Percentiles rank a stretch among this genome's conserved stretches.
Evolutionary conservation across 2,329 filamentous ascomycete species (phyloP).

Genomic region (Botrytis byssoidea): DNA sequence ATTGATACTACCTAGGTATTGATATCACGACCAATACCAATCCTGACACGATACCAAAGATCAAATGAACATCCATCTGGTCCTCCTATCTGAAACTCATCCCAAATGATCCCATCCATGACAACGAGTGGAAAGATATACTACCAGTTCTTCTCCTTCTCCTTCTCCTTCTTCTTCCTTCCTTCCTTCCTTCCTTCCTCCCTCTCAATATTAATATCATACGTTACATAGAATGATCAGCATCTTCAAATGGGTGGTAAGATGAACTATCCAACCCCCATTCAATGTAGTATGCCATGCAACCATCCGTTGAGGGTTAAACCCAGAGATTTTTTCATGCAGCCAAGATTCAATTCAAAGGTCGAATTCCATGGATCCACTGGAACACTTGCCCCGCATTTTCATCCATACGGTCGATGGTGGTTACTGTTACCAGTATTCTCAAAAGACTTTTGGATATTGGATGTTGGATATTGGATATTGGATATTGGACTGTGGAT

Average conservation of each 20-base stretch:
- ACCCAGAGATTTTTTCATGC: not conserved
- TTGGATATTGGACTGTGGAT: no score
- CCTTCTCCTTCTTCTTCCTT: not conserved
- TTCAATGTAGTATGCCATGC: conserved; percentile 20
- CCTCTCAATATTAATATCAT: conserved; percentile 26
- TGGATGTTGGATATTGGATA: no score
- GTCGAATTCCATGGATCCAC: not conserved
- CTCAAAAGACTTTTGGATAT: no score
- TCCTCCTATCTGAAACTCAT: not conserved
- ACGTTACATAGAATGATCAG: conserved; percentile 31
- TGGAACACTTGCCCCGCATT: not conserved
- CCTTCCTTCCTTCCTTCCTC: not conserved
- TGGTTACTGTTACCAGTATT: no score
- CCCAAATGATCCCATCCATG: not conserved
- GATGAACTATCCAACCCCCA: not conserved
- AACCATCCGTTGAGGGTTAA: conserved; percentile 28
- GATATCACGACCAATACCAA: not conserved
- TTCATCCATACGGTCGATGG: not conserved
- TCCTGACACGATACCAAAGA: not conserved
- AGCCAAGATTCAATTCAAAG: not conserved
- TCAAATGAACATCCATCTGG: not conserved
- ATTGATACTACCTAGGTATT: not conserved
- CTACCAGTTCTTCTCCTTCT: not conserved
- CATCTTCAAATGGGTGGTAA: conserved; percentile 20
- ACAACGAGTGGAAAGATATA: not conserved